Evolutionary conservation across 2,329 filamentous ascomycete species (phyloP), one percentile per base, ranked within the genome.

Genomic region (Xylaria sp.): DNA sequence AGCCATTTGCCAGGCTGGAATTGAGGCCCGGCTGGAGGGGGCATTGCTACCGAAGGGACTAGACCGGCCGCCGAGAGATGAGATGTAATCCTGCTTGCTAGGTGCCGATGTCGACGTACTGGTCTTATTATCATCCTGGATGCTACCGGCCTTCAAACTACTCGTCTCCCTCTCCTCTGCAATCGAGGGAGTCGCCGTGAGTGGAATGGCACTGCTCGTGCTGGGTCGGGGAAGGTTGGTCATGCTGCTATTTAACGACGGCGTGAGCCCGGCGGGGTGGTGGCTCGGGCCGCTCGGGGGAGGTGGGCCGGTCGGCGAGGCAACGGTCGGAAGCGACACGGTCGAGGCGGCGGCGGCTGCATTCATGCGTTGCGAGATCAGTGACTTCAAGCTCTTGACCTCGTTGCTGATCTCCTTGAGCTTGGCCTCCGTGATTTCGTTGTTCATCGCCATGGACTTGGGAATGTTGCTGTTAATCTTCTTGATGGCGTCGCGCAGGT

Each of bases 341-440:
- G 63, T 49, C 11, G 66, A 55, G 11, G 63, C 11, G 10, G 63
- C 48, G 10, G 66, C 55, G 11, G 63, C 44, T 47, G 71, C 61
- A 57, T 75, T 79, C 80, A 87, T 82, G 61, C 85, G 77, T 73
- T 87, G 84, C 49, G 80, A 78, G 68, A 99, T 85, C 56, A 99
- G 80, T 2, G 90, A 90, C 82, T 97, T 97, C 69, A 99, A 78
- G 72, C 92, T 97, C 79, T 90, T 91, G 68, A 99, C 80, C 75
- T 99, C 94, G 5, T 81, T 83, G 66, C 90, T 90, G 66, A 99
- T 84, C 68, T 97, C 94, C 74, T 87, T 89, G 60, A 99, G 78
- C 53, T 92, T 83, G 65, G 80, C 83, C 71, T 97, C 92, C 30
- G 90, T 91, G 57, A 85, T 81, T 63, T 93, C 90, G 76, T 93